Evolutionary conservation across 169 alveolate species (phyloP).

Genomic region (Ichthyophthirius multifiliis): DNA sequence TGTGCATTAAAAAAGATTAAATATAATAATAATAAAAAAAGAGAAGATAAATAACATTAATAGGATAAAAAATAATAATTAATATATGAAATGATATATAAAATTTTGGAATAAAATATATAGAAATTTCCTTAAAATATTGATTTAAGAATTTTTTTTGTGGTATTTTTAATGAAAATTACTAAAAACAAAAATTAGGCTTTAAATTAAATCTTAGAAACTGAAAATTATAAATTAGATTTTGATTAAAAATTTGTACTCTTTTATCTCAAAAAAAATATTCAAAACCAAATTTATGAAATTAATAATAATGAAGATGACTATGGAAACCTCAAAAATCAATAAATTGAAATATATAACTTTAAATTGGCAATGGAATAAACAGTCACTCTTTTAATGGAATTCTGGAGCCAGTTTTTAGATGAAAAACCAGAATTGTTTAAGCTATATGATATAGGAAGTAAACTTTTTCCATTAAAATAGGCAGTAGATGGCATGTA

Average conservation of each 20-base stretch:
- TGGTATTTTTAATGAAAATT: slow-evolving; percentile 13
- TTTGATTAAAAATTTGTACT: slow-evolving; percentile 25
- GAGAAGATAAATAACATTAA: background rate
- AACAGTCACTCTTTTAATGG: slow-evolving; percentile 34
- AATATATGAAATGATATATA: slow-evolving; percentile 22
- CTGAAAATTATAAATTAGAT: background rate
- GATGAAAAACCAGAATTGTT: slow-evolving; percentile 36
- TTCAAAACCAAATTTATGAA: slow-evolving; percentile 29
- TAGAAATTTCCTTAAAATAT: slow-evolving; percentile 23
- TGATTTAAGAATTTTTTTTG: slow-evolving; percentile 17
- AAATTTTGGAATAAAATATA: slow-evolving; percentile 1
- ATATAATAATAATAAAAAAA: slow-evolving; percentile 3
- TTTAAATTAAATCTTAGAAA: slow-evolving; percentile 12
- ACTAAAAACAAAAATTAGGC: slow-evolving; percentile 28
- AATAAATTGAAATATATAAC: slow-evolving; percentile 9
- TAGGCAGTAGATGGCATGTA: slow-evolving; percentile 21
- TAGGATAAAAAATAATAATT: slow-evolving; percentile 27
- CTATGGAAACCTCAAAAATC: slow-evolving; percentile 14
- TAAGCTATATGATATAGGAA: slow-evolving; percentile 34
- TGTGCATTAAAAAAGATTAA: slow-evolving; percentile 38
- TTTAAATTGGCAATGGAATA: slow-evolving; percentile 33
- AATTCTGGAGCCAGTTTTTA: slow-evolving; percentile 33
- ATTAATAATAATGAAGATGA: slow-evolving; percentile 19
- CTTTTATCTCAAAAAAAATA: slow-evolving; percentile 15
- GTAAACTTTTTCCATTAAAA: slow-evolving; percentile 25